Evolutionary conservation across 371 early-diverging fungal genomes (phyloP), one percentile per base, ranked within the genome.

Genomic region (Thermomucor indicae-seudaticae): DNA sequence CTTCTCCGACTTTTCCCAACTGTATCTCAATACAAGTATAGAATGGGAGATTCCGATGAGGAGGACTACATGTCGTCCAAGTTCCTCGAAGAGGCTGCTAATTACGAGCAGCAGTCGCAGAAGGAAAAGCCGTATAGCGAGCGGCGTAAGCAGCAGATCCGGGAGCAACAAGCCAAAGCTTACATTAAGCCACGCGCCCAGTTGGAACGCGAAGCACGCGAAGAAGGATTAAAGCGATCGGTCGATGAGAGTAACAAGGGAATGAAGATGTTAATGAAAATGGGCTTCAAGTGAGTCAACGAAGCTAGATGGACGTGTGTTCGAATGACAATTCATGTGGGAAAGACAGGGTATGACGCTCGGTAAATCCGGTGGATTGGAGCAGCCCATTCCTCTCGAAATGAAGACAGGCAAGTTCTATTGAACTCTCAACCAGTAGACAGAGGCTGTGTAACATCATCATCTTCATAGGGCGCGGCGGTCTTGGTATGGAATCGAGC

Each of bases 231-330:
- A 6, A 45, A 75, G 8, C 66, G 55, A 4, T 59, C 64, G 25
- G 47, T 86, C 7, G 73, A 67, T 6, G 64, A 65, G 16, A 67
- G 69, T 4, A 85, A 85, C 56, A 81, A 79, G 46, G 87, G 87
- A 19, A 82, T 83, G 79, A 63, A 81, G 25, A 79, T 87, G 81
- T 47, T 87, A 12, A 75, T 76, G 69, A 84, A 83, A 27, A 83
- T 87, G 84, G 87, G 85, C 0, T 87, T 78, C 69, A 79, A 80
- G 79, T 76, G 70, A 14, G 70, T 58, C 27, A n/a, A 16, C 14
- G 32, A 23, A 12, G 24, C 24, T 7, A 7, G 3, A 8, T 27
- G 8, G 28, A 30, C 27, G 22, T 16, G 4, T 6, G 11, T n/a
- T 1, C 24, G 16, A 19, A 25, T 51, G 23, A 44, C 14, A 35